Evolutionary conservation across 768 basidiomycete genomes (phyloP).

Genomic region (Suillus alpinus): DNA sequence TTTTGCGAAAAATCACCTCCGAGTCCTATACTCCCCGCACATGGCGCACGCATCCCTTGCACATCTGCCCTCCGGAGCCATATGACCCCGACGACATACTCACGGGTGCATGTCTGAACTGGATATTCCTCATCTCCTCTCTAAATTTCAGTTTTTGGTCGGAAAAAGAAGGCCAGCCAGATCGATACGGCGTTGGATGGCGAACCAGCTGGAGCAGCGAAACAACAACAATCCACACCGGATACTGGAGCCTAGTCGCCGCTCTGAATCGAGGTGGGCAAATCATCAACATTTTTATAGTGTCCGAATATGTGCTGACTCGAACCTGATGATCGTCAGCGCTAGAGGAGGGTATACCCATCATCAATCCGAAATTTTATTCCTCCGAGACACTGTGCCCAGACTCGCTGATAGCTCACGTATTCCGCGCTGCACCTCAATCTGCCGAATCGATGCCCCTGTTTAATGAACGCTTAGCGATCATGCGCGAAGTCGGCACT

Average conservation of each 20-base stretch:
- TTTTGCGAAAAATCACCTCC: constrained; percentile 50
- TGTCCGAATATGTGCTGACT: not conserved
- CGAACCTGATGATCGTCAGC: constrained; percentile 39
- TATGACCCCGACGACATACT: constrained; percentile 50
- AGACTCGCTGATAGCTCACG: constrained; percentile 60
- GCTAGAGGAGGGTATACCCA: constrained; percentile 70
- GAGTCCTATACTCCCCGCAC: constrained; percentile 77
- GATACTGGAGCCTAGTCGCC: constrained; percentile 87
- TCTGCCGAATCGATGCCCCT: constrained; percentile 69
- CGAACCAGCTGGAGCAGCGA: constrained; percentile 59
- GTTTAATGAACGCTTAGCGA: constrained; percentile 62
- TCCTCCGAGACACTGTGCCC: constrained; percentile 68
- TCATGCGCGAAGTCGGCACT: constrained; percentile 76
- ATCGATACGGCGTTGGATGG: constrained; percentile 81
- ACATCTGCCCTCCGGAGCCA: constrained; percentile 69
- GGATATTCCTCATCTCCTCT: constrained; percentile 86
- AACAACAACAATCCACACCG: constrained; percentile 59
- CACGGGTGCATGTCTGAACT: constrained; percentile 64
- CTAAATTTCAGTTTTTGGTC: constrained; percentile 94
- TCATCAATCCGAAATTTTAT: constrained; percentile 79
- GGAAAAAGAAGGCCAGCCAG: constrained; percentile 52
- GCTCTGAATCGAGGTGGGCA: constrained; percentile 73
- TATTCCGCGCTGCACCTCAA: constrained; percentile 62
- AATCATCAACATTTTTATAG: not conserved
- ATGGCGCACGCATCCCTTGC: constrained; percentile 69